These are phyloP conservation scores for Coemansia sp. DNA, from an alignment of 192 early-diverging fungal genomes.

Conservation along the genomic window DNA sequence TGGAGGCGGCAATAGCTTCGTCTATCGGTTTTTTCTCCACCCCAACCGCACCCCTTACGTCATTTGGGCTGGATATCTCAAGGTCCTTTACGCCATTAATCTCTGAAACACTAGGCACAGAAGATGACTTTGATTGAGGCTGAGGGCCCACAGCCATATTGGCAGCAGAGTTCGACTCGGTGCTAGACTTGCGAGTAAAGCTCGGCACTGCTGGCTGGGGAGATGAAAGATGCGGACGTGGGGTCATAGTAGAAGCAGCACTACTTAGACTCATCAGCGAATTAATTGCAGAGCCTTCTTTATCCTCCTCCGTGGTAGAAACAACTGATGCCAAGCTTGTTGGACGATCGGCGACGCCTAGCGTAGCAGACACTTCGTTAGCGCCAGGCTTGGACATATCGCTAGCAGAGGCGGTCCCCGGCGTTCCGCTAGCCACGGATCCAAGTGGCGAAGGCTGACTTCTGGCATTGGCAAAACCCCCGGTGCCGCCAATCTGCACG, in stretches of 20 bases:
- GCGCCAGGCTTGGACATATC: conserved; percentile 4
- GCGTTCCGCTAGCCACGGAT: neutral
- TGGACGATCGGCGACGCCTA: neutral
- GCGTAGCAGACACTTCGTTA: conserved; percentile 5
- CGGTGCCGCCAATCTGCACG: conserved; percentile 37
- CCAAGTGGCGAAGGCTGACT: conserved; percentile 15
- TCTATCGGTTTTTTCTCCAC: neutral
- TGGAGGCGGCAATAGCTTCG: neutral
- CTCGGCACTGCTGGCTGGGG: conserved; percentile 18
- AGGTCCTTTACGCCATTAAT: conserved; percentile 34
- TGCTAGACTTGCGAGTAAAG: conserved; percentile 16
- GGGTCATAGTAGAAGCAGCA: conserved; percentile 42
- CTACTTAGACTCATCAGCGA: conserved; percentile 56
- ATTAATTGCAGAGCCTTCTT: conserved; percentile 53
- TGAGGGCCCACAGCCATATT: conserved; percentile 11
- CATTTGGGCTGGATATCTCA: conserved; percentile 28
- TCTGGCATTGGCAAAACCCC: conserved; percentile 19
- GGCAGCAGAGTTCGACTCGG: conserved; percentile 11
- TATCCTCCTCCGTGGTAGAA: conserved; percentile 40
- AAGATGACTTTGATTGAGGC: conserved; percentile 7
- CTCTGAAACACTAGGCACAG: conserved; percentile 10
- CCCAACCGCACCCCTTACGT: neutral
- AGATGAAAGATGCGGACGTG: conserved; percentile 36
- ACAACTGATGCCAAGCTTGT: conserved; percentile 31
- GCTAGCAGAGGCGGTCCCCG: conserved; percentile 1